phyloP scores from a whole-genome alignment of 345 rosid genomes.

The Ceriops tagal region DNA sequence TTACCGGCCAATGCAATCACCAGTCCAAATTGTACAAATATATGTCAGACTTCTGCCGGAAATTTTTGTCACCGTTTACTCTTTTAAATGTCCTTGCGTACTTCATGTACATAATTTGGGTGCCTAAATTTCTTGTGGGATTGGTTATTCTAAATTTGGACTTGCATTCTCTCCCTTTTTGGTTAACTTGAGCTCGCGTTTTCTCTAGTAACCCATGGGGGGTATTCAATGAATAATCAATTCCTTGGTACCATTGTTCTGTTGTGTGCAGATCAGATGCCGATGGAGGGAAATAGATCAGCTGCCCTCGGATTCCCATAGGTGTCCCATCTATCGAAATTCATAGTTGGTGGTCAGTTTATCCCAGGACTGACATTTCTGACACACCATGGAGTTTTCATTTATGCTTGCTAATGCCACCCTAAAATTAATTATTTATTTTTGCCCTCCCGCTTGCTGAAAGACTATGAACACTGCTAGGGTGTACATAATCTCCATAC shows the following conservation, averaged over 20 bases:
- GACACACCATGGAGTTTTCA: slow-evolving; percentile 46
- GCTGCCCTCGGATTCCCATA: slow-evolving; percentile 24
- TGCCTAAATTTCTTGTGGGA: slow-evolving; percentile 15
- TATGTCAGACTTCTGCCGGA: slow-evolving; percentile 27
- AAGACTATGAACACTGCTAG: background rate
- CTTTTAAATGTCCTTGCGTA: background rate
- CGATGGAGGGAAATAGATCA: background rate
- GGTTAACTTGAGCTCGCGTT: background rate
- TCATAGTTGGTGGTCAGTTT: slow-evolving; percentile 13
- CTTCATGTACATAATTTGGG: slow-evolving; percentile 43
- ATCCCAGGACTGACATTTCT: slow-evolving; percentile 30
- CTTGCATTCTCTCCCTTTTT: background rate
- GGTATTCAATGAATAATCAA: background rate
- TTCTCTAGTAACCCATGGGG: background rate
- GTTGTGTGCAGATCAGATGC: background rate
- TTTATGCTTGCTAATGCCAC: background rate
- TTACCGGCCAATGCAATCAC: slow-evolving; percentile 39
- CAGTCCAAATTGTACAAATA: slow-evolving; percentile 39
- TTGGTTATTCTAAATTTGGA: slow-evolving; percentile 3
- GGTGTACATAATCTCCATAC: background rate
- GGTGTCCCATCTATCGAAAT: slow-evolving; percentile 21
- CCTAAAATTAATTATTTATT: too few relatives aligned
- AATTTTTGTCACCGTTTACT: slow-evolving; percentile 51
- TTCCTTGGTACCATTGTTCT: slow-evolving; percentile 7
- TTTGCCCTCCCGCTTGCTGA: too few relatives aligned